Evolutionary conservation across 164 flowering plant species (phyloP).

Genomic region (Kalanchoe fedtschenkoi): DNA sequence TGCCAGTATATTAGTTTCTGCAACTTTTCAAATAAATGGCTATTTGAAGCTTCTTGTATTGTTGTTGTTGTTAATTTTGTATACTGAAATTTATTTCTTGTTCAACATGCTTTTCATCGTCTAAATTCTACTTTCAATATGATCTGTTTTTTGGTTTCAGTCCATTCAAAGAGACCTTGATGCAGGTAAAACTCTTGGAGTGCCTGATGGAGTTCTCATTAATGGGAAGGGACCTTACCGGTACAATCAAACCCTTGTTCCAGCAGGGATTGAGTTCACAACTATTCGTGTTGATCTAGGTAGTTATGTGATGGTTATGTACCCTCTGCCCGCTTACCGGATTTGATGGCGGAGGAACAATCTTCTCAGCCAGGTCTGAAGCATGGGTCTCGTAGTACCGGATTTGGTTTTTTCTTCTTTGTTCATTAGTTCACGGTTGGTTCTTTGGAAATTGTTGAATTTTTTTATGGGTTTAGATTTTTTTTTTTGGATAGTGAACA

Average conservation of each 20-base stretch:
- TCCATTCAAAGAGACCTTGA: slow-evolving; percentile 33
- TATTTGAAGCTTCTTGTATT: neutral
- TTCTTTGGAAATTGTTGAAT: too few species aligned
- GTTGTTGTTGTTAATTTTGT: neutral
- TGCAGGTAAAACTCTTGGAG: slow-evolving; percentile 46
- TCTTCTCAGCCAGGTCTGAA: too few species aligned
- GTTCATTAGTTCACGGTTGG: too few species aligned
- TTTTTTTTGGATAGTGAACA: too few species aligned
- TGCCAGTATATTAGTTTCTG: neutral
- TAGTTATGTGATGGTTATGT: too few species aligned
- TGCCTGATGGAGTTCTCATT: slow-evolving; percentile 70
- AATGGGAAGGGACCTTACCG: slow-evolving; percentile 69
- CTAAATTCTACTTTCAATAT: neutral
- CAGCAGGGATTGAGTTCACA: slow-evolving; percentile 46
- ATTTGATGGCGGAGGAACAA: too few species aligned
- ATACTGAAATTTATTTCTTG: neutral
- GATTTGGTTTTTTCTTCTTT: too few species aligned
- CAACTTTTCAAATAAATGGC: neutral
- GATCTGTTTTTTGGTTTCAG: slow-evolving; percentile 13
- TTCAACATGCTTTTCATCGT: neutral
- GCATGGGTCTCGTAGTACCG: too few species aligned
- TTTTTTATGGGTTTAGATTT: too few species aligned
- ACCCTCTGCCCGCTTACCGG: neutral
- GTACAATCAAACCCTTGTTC: slow-evolving; percentile 57
- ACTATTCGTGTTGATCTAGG: slow-evolving; percentile 63